Conservation (phyloP, 1,139 yeast species). For the Wickerhamomyces sp. region DNA sequence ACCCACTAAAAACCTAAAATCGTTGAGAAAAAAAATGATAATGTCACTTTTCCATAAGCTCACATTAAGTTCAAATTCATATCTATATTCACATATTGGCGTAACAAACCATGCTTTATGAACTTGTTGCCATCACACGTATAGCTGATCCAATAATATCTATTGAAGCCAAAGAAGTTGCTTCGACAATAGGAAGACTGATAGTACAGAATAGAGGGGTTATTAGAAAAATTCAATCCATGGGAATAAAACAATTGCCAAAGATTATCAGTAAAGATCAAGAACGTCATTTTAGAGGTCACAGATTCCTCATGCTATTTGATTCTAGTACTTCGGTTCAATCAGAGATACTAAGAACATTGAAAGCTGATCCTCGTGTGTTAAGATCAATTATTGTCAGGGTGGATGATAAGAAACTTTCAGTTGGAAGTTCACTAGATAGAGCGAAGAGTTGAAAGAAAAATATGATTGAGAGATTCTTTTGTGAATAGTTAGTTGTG, state of each 20-base stretch:
- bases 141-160: constrained; percentile 51
- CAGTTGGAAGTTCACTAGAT: constrained; percentile 49
- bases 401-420: constrained; percentile 54
- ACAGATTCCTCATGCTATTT: constrained; percentile 79
- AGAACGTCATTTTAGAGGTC: constrained; percentile 86
- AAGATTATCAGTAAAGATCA: constrained; percentile 79
- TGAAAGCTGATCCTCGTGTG: constrained; percentile 86
- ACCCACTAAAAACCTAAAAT: too few species aligned
- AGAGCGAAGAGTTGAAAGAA: too few species aligned
- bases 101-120: constrained; percentile 98
- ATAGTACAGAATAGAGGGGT: constrained; percentile 89
- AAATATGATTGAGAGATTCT: too few species aligned
- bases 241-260: constrained; percentile 78
- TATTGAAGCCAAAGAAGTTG: constrained; percentile 64
- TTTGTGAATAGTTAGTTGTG: too few species aligned
- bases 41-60: too few species aligned
- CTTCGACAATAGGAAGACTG: constrained; percentile 77
- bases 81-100: too few species aligned
- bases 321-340: constrained; percentile 86
- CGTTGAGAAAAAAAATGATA: too few species aligned
- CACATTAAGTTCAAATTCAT: too few species aligned
- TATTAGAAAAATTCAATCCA: constrained; percentile 70
- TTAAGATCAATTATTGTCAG: constrained; percentile 72
- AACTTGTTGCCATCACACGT: constrained; percentile 85
- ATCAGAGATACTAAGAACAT: constrained; percentile 72